Percentiles rank a stretch among this genome's conserved stretches.
Conservation (phyloP, 2,329 filamentous ascomycete genomes). For the Taxawa tesnikishii region DNA sequence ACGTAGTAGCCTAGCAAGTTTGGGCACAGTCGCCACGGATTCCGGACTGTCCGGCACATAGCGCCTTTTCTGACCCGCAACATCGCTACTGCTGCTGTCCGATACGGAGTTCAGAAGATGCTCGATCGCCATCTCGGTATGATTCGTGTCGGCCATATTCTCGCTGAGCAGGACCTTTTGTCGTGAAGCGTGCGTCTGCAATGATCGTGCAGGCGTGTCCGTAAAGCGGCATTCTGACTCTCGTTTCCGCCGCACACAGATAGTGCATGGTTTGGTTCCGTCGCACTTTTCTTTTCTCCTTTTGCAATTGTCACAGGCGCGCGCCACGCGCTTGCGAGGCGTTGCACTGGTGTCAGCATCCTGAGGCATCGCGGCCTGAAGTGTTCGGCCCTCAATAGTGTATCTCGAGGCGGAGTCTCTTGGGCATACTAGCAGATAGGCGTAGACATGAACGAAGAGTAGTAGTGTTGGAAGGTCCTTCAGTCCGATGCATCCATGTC, state of each 20-base stretch:
- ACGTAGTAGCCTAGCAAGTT: conserved; percentile 34
- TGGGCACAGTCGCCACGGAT: conserved; percentile 27
- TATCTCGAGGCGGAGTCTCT: too few relatives aligned
- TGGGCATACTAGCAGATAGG: too few relatives aligned
- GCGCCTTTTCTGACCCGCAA: neutral
- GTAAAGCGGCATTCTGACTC: conserved; percentile 25
- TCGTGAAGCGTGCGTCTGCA: neutral
- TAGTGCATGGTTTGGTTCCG: conserved; percentile 37
- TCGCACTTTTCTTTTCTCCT: conserved; percentile 40
- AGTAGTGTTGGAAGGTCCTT: too few relatives aligned
- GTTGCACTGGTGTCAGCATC: conserved; percentile 4
- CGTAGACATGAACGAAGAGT: too few relatives aligned
- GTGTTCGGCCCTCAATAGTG: too few relatives aligned
- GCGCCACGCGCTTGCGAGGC: conserved; percentile 12
- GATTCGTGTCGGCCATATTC: conserved; percentile 13
- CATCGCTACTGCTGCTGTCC: conserved; percentile 13
- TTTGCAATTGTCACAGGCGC: conserved; percentile 34
- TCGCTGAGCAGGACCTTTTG: conserved; percentile 5
- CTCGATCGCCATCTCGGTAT: conserved; percentile 3
- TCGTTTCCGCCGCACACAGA: conserved; percentile 31
- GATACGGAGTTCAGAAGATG: conserved; percentile 16
- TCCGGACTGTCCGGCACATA: conserved; percentile 3
- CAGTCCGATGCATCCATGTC: too few relatives aligned
- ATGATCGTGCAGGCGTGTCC: conserved; percentile 11
- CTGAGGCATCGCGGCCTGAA: conserved; percentile 3